phyloP scores from a whole-genome alignment of 768 basidiomycete genomes.

The Xanthoconium purpureum region DNA sequence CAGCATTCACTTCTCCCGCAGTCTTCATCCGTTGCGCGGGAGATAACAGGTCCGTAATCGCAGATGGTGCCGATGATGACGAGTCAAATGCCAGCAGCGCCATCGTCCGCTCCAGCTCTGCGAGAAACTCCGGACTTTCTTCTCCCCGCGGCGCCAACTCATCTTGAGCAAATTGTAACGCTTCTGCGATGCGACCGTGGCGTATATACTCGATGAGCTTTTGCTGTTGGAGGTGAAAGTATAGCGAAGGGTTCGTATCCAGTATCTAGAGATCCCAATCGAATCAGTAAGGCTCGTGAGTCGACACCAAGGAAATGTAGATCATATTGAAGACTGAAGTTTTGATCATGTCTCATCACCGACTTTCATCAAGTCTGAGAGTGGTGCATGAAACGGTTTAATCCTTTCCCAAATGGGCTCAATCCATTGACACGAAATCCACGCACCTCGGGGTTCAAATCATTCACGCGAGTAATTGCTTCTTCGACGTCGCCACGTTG shows the following conservation, averaged over 20 bases:
- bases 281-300: slow-evolving; percentile 14
- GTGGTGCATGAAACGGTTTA: slow-evolving; percentile 98
- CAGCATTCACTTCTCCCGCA: slow-evolving; percentile 94
- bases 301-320: slow-evolving; percentile 10
- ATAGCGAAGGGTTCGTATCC: slow-evolving; percentile 89
- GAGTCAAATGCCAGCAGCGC: slow-evolving; percentile 83
- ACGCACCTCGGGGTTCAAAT: slow-evolving; percentile 94
- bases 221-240: slow-evolving; percentile 95
- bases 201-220: slow-evolving; percentile 94
- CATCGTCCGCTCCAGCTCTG: slow-evolving; percentile 94
- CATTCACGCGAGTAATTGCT: slow-evolving; percentile 93
- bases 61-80: slow-evolving; percentile 47
- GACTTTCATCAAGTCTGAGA: slow-evolving; percentile 75
- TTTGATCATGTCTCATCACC: slow-evolving; percentile 81
- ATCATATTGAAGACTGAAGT: slow-evolving; percentile 99
- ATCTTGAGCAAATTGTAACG: slow-evolving; percentile 86
- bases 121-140: slow-evolving; percentile 89
- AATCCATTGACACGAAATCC: slow-evolving; percentile 3
- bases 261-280: slow-evolving; percentile 65
- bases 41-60: slow-evolving; percentile 76
- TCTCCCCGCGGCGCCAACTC: slow-evolving; percentile 95
- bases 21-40: slow-evolving; percentile 89
- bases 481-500: slow-evolving; percentile 94
- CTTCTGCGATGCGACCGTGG: slow-evolving; percentile 71
- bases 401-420: slow-evolving; percentile 52